Evolutionary conservation across 371 early-diverging fungal genomes (phyloP).

Genomic region (Mucor plumbeus): DNA sequence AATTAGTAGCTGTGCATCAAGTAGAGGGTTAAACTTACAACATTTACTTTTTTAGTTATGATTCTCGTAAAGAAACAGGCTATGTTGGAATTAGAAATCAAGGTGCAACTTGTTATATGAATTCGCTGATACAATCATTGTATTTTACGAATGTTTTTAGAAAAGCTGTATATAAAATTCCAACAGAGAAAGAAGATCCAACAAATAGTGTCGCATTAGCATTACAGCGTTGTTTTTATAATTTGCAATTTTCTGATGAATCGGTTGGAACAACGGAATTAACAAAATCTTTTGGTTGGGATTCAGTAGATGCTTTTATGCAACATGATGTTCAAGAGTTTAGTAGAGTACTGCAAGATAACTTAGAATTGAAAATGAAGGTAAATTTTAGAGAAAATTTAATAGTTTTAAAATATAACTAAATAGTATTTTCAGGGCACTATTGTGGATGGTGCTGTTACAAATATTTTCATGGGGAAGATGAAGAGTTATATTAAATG

Average conservation of each 20-base stretch:
- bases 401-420: background rate
- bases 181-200: slow-evolving; percentile 87
- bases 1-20: slow-evolving; percentile 56
- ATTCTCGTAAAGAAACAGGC: slow-evolving; percentile 90
- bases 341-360: slow-evolving; percentile 94
- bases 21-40: background rate
- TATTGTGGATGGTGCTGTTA: slow-evolving; percentile 90
- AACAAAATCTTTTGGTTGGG: slow-evolving; percentile 98
- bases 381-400: slow-evolving; percentile 6
- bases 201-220: slow-evolving; percentile 86
- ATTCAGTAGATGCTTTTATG: slow-evolving; percentile 90
- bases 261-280: slow-evolving; percentile 86
- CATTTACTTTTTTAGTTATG: slow-evolving; percentile 57
- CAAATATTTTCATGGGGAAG: slow-evolving; percentile 90
- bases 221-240: slow-evolving; percentile 94
- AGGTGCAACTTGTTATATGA: slow-evolving; percentile 99
- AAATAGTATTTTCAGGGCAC: slow-evolving; percentile 51
- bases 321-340: slow-evolving; percentile 99
- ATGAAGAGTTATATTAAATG: slow-evolving; percentile 96
- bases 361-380: slow-evolving; percentile 90
- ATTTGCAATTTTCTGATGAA: slow-evolving; percentile 71
- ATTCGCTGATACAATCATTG: slow-evolving; percentile 97
- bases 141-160: slow-evolving; percentile 95
- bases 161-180: slow-evolving; percentile 88
- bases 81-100: slow-evolving; percentile 96